phyloP scores from a whole-genome alignment of 768 basidiomycete species.

The Multifurca ochricompacta region DNA sequence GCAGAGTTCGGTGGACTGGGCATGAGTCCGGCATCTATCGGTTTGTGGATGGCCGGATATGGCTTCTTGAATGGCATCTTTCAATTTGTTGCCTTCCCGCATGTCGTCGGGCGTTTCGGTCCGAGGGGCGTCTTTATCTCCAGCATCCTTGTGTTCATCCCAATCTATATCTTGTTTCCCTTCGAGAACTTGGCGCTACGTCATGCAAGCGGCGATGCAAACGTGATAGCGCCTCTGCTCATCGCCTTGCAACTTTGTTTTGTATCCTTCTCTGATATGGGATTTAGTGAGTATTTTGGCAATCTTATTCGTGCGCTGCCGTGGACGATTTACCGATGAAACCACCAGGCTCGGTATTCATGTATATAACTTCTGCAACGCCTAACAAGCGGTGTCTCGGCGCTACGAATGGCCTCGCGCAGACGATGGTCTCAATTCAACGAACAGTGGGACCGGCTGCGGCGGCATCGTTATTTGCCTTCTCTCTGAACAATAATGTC shows the following conservation, averaged over 20 bases:
- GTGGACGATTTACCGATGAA: slow-evolving; percentile 18
- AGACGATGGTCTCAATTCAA: slow-evolving; percentile 34
- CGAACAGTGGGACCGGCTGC: slow-evolving; percentile 45
- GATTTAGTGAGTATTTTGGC: slow-evolving; percentile 3
- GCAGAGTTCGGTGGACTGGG: slow-evolving; percentile 35
- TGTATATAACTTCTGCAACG: slow-evolving; percentile 56
- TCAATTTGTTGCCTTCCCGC: slow-evolving; percentile 34
- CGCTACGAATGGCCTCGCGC: slow-evolving; percentile 51
- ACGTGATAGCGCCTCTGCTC: not conserved
- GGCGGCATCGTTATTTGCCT: slow-evolving; percentile 57
- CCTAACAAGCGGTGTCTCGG: slow-evolving; percentile 60
- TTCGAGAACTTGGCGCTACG: slow-evolving; percentile 13
- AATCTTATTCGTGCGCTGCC: not conserved
- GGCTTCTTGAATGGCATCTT: slow-evolving; percentile 33
- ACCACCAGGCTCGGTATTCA: slow-evolving; percentile 53
- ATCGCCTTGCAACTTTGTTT: slow-evolving; percentile 6
- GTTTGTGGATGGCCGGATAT: slow-evolving; percentile 29
- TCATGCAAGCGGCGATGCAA: not conserved
- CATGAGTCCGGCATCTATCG: slow-evolving; percentile 33
- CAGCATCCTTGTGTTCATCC: slow-evolving; percentile 24
- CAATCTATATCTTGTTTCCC: slow-evolving; percentile 26
- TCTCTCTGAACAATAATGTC: slow-evolving; percentile 43
- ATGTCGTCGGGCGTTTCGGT: slow-evolving; percentile 30
- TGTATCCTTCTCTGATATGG: slow-evolving; percentile 12
- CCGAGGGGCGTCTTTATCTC: slow-evolving; percentile 29